Conservation (phyloP, 2,329 filamentous ascomycete genomes). For the Xylaria arbuscula region DNA sequence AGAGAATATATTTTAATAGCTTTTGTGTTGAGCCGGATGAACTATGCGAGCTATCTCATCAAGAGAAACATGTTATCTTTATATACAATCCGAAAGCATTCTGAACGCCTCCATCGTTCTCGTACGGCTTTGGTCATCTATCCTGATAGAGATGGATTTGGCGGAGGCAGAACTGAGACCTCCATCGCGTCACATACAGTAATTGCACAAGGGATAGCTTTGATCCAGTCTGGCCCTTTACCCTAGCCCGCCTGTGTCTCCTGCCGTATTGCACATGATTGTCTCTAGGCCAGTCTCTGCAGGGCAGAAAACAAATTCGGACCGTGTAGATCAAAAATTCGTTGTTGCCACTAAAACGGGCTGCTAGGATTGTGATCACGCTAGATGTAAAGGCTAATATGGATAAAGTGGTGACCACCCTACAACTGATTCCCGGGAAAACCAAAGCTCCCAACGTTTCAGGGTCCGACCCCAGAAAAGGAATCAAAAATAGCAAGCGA, state of each 20-base stretch:
- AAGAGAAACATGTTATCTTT: conserved; percentile 31
- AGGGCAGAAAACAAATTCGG: conserved; percentile 10
- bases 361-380: conserved; percentile 10
- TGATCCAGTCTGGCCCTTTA: conserved; percentile 29
- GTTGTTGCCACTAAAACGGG: conserved; percentile 8
- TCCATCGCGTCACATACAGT: conserved; percentile 11
- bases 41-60: conserved; percentile 17
- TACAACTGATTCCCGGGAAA: conserved; percentile 34
- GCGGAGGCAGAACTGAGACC: conserved; percentile 26
- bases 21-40: conserved; percentile 7
- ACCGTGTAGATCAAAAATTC: conserved; percentile 3
- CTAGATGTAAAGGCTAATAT: conserved; percentile 38
- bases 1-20: conserved; percentile 9
- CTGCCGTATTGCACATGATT: conserved; percentile 5
- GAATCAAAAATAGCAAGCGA: conserved; percentile 39
- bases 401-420: conserved; percentile 36
- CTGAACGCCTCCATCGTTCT: conserved; percentile 12
- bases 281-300: conserved; percentile 12
- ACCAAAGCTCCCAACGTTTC: conserved; percentile 18
- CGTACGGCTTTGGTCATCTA: conserved; percentile 11
- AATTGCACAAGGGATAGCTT: conserved; percentile 13
- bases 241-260: conserved; percentile 9
- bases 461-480: conserved; percentile 34
- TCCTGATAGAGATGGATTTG: conserved; percentile 11
- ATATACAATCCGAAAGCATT: conserved; percentile 27